phyloP scores from a whole-genome alignment of 1,284 basidiomycete species.

The Tilletiaria anomala region DNA sequence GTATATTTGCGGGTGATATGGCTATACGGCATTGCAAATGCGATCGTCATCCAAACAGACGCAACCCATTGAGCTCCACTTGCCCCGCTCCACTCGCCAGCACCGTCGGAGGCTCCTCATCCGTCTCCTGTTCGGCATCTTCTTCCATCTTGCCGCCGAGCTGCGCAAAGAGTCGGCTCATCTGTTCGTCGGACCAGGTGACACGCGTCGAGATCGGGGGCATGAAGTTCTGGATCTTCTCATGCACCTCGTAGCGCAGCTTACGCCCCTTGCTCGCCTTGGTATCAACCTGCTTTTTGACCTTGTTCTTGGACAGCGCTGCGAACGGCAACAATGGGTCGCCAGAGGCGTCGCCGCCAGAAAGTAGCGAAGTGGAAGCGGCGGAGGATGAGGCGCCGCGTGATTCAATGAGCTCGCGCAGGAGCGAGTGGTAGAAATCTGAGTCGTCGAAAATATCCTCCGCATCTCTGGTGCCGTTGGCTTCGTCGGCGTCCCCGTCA shows the following conservation, averaged over 20 bases:
- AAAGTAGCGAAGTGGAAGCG: not conserved
- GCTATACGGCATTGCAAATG: no score
- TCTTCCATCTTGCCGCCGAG: no score
- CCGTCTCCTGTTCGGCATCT: no score
- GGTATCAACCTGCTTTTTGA: constrained; percentile 23
- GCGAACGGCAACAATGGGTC: not conserved
- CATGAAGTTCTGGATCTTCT: constrained; percentile 37
- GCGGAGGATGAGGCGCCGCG: constrained; percentile 6
- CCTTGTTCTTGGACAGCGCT: constrained; percentile 9
- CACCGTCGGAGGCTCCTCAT: no score
- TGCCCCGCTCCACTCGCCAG: no score
- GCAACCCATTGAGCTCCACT: no score
- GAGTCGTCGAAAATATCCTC: constrained; percentile 34
- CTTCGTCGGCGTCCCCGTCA: not conserved
- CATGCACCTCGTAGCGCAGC: constrained; percentile 32
- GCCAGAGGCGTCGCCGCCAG: not conserved
- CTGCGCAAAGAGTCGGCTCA: constrained; percentile 21
- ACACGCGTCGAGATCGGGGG: constrained; percentile 23
- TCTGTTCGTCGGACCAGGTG: constrained; percentile 23
- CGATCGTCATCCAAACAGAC: no score
- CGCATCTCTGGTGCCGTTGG: not conserved
- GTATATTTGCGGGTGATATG: no score
- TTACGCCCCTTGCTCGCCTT: constrained; percentile 31
- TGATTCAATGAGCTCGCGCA: constrained; percentile 34
- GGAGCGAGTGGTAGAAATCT: constrained; percentile 31